phyloP scores from a whole-genome alignment of 129 eudicot genomes.

The sunflower (Helianthus annuus) region HanXRQr2.0-SUNRISE NC_035446.2:85599111-85599610 shows the following conservation, averaged over 20 bases:
- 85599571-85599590: background rate
- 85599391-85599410: background rate
- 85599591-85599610: background rate
- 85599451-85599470: constrained; percentile 33
- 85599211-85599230: constrained; percentile 39
- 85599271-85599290: constrained; percentile 2
- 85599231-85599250: background rate
- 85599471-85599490: constrained; percentile 45
- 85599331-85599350: background rate
- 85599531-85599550: background rate
- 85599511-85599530: constrained; percentile 11
- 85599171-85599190: constrained; percentile 29
- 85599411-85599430: constrained; percentile 26
- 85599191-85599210: constrained; percentile 40
- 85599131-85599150: constrained; percentile 52
- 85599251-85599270: background rate
- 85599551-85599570: background rate
- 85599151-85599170: constrained; percentile 30
- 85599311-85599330: background rate
- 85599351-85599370: background rate
- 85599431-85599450: constrained; percentile 25
- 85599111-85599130: constrained; percentile 36
- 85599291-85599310: constrained; percentile 6
- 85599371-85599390: background rate
- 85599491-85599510: constrained; percentile 29